These are phyloP conservation scores for Fraxinus americana DNA, from an alignment of 257 asterid genomes.

Conservation along the genomic window DNA sequence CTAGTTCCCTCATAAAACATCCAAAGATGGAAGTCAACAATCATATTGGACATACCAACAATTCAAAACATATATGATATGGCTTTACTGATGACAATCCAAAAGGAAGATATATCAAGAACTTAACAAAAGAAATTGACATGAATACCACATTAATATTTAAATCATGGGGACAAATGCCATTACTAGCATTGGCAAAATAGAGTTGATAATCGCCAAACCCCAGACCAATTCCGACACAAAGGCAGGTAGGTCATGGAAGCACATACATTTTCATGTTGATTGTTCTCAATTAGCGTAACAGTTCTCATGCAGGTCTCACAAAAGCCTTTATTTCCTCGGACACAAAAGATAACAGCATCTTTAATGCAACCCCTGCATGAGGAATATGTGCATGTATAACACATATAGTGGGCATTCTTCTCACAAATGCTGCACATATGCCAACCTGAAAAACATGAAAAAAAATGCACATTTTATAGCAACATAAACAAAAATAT, in stretches of 20 bases:
- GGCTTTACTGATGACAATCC: conserved; percentile 10
- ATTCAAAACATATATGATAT: background rate
- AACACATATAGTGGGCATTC: conserved; percentile 88
- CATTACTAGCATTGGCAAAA: conserved; percentile 7
- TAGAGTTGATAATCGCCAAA: conserved; percentile 22
- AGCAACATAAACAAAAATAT: background rate
- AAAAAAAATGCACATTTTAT: background rate
- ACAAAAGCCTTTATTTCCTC: conserved; percentile 96
- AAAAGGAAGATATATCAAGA: conserved; percentile 8
- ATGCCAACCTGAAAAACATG: conserved; percentile 88
- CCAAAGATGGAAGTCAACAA: conserved; percentile 8
- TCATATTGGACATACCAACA: background rate
- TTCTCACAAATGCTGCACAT: conserved; percentile 89
- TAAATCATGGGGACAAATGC: conserved; percentile 12
- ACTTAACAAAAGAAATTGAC: background rate
- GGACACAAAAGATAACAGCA: conserved; percentile 63
- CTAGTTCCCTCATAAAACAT: too few relatives aligned
- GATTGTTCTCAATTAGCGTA: conserved; percentile 64
- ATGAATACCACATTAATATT: background rate
- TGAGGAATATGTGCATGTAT: conserved; percentile 85
- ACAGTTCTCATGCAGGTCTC: conserved; percentile 84
- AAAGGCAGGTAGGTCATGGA: conserved; percentile 10
- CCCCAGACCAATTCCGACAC: conserved; percentile 10
- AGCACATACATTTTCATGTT: conserved; percentile 60
- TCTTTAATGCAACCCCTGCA: conserved; percentile 91